phyloP scores from a whole-genome alignment of 352 stramenopile genomes.

The Phytopythium delawarense region DNA sequence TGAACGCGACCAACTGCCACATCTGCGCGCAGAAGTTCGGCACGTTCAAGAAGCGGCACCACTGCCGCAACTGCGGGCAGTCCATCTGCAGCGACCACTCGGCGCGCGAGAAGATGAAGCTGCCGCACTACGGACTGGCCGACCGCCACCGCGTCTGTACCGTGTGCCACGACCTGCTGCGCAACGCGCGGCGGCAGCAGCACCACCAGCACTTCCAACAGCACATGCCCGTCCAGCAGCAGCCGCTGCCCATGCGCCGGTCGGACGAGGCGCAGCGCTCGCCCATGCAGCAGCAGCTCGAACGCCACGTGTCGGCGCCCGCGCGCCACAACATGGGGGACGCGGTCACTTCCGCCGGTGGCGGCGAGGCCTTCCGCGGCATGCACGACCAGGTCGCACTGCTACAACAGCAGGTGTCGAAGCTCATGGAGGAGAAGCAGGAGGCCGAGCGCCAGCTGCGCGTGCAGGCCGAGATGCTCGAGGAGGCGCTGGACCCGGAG shows the following conservation, averaged over 20 bases:
- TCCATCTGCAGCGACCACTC: slow-evolving; percentile 86
- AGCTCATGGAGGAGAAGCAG: slow-evolving; percentile 85
- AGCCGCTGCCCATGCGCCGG: slow-evolving; percentile 20
- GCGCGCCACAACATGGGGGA: slow-evolving; percentile 31
- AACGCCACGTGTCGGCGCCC: slow-evolving; percentile 73
- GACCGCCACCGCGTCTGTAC: slow-evolving; percentile 81
- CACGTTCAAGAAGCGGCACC: slow-evolving; percentile 81
- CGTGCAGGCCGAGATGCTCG: slow-evolving; percentile 61
- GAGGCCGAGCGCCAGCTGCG: slow-evolving; percentile 72
- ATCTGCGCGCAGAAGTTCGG: slow-evolving; percentile 83
- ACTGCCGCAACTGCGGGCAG: slow-evolving; percentile 85
- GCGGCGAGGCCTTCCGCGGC: slow-evolving; percentile 27
- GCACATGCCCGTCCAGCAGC: slow-evolving; percentile 11
- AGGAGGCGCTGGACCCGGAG: slow-evolving; percentile 33
- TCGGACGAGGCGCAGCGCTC: slow-evolving; percentile 51
- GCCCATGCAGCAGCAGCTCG: slow-evolving; percentile 34
- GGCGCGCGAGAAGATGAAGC: slow-evolving; percentile 70
- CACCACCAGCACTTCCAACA: slow-evolving; percentile 28
- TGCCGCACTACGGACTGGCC: slow-evolving; percentile 78
- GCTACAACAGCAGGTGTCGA: slow-evolving; percentile 81
- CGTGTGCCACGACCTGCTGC: slow-evolving; percentile 72
- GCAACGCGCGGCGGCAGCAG: slow-evolving; percentile 38
- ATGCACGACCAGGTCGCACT: slow-evolving; percentile 79
- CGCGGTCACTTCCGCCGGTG: slow-evolving; percentile 8
- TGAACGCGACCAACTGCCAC: slow-evolving; percentile 77